Conservation (phyloP, 2,329 filamentous ascomycete species). For the Monosporascus sp. region DNA sequence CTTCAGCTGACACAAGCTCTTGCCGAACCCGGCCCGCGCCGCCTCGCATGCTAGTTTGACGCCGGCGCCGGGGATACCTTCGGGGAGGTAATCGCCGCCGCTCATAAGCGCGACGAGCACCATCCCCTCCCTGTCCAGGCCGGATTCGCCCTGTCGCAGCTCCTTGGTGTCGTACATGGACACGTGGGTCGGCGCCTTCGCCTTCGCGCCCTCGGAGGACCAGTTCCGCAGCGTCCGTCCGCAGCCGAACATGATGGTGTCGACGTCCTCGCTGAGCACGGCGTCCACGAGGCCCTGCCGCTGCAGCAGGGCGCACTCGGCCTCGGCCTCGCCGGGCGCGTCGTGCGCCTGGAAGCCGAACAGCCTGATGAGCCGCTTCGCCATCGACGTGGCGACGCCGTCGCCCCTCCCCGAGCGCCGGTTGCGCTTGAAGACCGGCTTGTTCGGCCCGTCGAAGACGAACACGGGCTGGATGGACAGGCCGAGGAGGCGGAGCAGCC, state of each 20-base stretch:
- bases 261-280: conserved; percentile 92
- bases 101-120: conserved; percentile 91
- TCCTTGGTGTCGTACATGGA: conserved; percentile 67
- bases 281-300: conserved; percentile 80
- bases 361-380: conserved; percentile 75
- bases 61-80: conserved; percentile 82
- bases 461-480: conserved; percentile 83
- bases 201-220: conserved; percentile 64
- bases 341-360: conserved; percentile 83
- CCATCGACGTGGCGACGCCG: conserved; percentile 65
- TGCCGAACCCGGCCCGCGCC: conserved; percentile 80
- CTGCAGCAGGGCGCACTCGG: conserved; percentile 87
- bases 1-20: conserved; percentile 62
- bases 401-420: conserved; percentile 65
- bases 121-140: conserved; percentile 82
- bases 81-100: conserved; percentile 88
- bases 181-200: conserved; percentile 76
- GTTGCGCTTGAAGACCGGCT: conserved; percentile 83
- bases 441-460: conserved; percentile 82
- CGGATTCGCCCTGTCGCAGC: conserved; percentile 44
- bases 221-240: conserved; percentile 74
- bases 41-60: conserved; percentile 87
- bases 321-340: conserved; percentile 92
- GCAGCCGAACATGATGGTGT: conserved; percentile 96
- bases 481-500: conserved; percentile 70